Base-by-base conservation (phyloP, 2,329 filamentous ascomycete species). In the Fusarium buxicola region DNA sequence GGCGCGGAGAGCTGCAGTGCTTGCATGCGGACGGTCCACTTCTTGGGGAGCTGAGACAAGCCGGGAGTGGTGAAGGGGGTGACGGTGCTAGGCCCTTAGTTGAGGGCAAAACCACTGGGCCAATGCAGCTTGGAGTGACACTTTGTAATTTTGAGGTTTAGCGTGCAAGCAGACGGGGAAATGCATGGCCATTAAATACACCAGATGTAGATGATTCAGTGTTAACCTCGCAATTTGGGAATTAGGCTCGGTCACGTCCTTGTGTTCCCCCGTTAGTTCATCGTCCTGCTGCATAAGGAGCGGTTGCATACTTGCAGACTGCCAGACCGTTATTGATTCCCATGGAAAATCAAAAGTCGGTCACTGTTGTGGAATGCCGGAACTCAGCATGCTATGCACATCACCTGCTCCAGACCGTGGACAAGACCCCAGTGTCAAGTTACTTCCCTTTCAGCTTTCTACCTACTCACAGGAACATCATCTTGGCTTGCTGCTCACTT, bases 291-390 rank as follows among this genome's bases (percentile, higher is more conserved):
- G 50, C 57, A 58, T 52, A 45, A 34, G 9, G 11, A 21, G 34
- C 40, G 12, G 24, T 18, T 45, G 34, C 45, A 35, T 44, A 45
- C 40, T 43, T 56, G 30, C 52, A 58, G 34, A n/a, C 13, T 53
- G 24, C 25, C 25, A 30, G 25, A 21, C 45, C 16, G 25, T 30
- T 30, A 21, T 16, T 27, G 28, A 44, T 41, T 15, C 30, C 30
- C 5, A 16, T 24, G 24, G 16, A 49, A 39, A 38, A 31, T 48
- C 41, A 35, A 66, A 63, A 53, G 30, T 57, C 54, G 40, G 56
- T 55, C 48, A 59, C 56, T 53, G 24, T 18, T 10, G 15, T 41
- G n/a, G 10, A 25, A 47, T 24, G 12, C 5, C 58, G 46, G 35
- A 18, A 12, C 24, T 36, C 21, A 55, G 50, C 44, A 60, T 52